Evolutionary conservation across 768 basidiomycete species (phyloP).

Genomic region (Suillus subluteus): DNA sequence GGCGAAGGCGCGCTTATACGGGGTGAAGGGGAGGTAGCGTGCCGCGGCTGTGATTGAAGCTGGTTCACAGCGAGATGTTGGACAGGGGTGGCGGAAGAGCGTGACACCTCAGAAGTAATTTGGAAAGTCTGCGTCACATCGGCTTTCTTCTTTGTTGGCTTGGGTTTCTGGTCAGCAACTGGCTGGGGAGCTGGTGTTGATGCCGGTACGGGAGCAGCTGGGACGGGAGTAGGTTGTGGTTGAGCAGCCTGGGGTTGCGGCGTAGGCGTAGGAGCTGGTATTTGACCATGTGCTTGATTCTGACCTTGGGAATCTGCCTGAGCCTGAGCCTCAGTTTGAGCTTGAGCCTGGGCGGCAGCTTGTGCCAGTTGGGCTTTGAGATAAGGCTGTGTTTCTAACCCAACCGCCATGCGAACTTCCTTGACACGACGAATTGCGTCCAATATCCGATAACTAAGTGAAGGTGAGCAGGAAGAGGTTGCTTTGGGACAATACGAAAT

Average conservation of each 20-base stretch:
- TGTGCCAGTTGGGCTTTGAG: slow-evolving; percentile 7
- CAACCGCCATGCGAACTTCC: slow-evolving; percentile 30
- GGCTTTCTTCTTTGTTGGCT: slow-evolving; percentile 33
- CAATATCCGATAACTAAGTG: slow-evolving; percentile 57
- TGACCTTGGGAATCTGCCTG: slow-evolving; percentile 31
- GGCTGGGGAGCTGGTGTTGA: slow-evolving; percentile 35
- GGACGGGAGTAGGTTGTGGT: slow-evolving; percentile 39
- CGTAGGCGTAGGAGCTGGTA: slow-evolving; percentile 31
- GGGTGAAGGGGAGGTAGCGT: slow-evolving; percentile 29
- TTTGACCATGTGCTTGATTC: slow-evolving; percentile 34
- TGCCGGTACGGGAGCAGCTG: slow-evolving; percentile 34
- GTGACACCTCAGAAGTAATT: slow-evolving; percentile 32
- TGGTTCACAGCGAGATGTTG: slow-evolving; percentile 38
- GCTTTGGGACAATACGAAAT: slow-evolving; percentile 19
- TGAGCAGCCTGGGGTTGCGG: slow-evolving; percentile 38
- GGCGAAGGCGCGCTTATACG: slow-evolving; percentile 34
- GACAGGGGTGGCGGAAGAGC: slow-evolving; percentile 34
- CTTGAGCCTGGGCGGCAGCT: slow-evolving; percentile 20
- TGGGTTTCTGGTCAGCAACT: slow-evolving; percentile 27
- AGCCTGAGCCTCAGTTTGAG: slow-evolving; percentile 23
- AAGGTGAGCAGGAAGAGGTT: not conserved
- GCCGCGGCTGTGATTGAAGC: slow-evolving; percentile 29
- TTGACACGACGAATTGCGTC: slow-evolving; percentile 46
- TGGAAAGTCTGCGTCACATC: slow-evolving; percentile 23
- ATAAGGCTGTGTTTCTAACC: slow-evolving; percentile 6